Evolutionary conservation across 352 stramenopile species (phyloP).

Genomic region (Pythium rhizo-oryzae): DNA sequence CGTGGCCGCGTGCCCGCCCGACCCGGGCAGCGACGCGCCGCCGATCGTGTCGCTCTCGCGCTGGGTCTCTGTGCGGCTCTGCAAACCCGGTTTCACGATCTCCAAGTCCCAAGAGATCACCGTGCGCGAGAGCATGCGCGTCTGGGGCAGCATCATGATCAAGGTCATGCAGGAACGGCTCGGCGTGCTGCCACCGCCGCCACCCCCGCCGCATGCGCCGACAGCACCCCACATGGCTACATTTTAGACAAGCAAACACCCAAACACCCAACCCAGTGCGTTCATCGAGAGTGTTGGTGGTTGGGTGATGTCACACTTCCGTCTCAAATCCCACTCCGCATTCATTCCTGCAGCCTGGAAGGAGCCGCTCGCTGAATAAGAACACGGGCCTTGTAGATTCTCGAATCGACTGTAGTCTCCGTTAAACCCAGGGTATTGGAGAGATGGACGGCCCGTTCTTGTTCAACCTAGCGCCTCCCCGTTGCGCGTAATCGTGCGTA

Average conservation of each 20-base stretch:
- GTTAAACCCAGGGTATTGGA: not conserved
- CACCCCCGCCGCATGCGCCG: no score
- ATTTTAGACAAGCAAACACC: slow-evolving; percentile 9
- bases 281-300: not conserved
- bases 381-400: no score
- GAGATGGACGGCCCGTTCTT: slow-evolving; percentile 4
- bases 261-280: slow-evolving; percentile 6
- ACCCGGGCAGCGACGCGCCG: slow-evolving; percentile 3
- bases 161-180: slow-evolving; percentile 29
- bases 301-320: not conserved
- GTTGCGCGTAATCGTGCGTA: not conserved
- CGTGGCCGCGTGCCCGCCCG: slow-evolving; percentile 12
- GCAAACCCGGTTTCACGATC: slow-evolving; percentile 17
- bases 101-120: slow-evolving; percentile 15
- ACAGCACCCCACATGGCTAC: slow-evolving; percentile 1
- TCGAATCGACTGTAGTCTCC: not conserved
- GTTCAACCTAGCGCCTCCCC: slow-evolving; percentile 10
- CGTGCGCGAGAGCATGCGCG: slow-evolving; percentile 19
- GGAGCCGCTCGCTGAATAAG: no score
- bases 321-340: not conserved
- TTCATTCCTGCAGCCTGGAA: no score
- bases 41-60: slow-evolving; percentile 20
- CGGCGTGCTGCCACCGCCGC: not conserved
- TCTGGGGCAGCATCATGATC: slow-evolving; percentile 27
- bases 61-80: slow-evolving; percentile 17